phyloP scores from a whole-genome alignment of 129 eudicot genomes.

The Solidago caesia region DNA sequence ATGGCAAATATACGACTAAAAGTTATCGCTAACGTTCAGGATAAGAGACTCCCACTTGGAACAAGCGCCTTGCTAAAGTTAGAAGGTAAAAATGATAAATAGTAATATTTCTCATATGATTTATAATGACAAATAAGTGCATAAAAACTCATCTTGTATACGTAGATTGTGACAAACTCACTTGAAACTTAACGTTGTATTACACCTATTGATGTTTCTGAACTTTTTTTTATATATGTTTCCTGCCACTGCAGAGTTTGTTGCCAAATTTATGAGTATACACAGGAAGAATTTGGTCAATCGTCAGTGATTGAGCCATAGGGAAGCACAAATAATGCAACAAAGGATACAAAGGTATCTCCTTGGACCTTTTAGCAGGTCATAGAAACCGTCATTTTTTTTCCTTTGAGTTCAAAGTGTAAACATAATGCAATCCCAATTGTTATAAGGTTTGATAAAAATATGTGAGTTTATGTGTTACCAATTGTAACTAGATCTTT shows the following conservation, averaged over 20 bases:
- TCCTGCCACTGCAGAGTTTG: conserved; percentile 56
- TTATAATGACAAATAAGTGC: conserved; percentile 13
- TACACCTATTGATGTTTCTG: background rate
- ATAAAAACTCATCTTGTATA: background rate
- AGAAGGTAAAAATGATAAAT: conserved; percentile 53
- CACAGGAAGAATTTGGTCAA: conserved; percentile 58
- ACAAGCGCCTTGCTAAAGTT: conserved; percentile 69
- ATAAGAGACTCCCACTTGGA: conserved; percentile 77
- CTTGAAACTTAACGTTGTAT: too few relatives aligned
- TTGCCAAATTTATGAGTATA: conserved; percentile 81
- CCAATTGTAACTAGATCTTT: conserved; percentile 23
- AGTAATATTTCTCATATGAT: conserved; percentile 1
- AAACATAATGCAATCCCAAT: background rate
- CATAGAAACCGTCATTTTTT: conserved; percentile 5
- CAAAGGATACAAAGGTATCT: conserved; percentile 23
- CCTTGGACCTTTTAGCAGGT: conserved; percentile 14
- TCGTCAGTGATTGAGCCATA: conserved; percentile 35
- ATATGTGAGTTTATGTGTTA: conserved; percentile 25
- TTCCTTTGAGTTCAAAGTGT: conserved; percentile 2
- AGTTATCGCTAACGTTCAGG: conserved; percentile 42
- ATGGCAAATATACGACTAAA: conserved; percentile 13
- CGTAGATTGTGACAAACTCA: background rate
- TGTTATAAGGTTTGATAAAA: conserved; percentile 6
- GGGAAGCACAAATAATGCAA: conserved; percentile 17
- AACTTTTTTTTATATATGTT: background rate